These are phyloP conservation scores for Auriscalpium vulgare DNA, from an alignment of 768 basidiomycete genomes.

Conservation along the genomic window DNA sequence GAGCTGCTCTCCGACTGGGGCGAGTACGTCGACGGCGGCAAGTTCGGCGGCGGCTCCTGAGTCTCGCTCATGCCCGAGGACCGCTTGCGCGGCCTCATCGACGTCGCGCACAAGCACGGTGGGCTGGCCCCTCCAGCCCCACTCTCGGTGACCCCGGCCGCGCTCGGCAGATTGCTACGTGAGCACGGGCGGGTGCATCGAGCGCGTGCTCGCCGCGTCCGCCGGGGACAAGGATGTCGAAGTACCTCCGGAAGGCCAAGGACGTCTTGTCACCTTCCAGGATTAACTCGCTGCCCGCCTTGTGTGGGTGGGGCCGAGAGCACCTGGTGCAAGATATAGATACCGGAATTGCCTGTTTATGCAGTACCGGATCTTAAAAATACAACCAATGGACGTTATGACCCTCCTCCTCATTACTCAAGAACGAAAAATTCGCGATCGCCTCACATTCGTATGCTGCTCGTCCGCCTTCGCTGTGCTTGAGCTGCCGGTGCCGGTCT, in stretches of 20 bases:
- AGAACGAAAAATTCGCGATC: too few relatives aligned
- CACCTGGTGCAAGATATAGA: too few relatives aligned
- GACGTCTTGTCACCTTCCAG: constrained; percentile 34
- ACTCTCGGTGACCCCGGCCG: background rate
- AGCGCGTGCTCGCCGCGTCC: constrained; percentile 29
- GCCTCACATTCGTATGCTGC: too few relatives aligned
- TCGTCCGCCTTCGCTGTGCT: too few relatives aligned
- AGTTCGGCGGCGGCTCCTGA: constrained; percentile 38
- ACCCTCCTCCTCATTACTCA: too few relatives aligned
- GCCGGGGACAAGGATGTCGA: constrained; percentile 25
- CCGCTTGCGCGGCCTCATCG: constrained; percentile 29
- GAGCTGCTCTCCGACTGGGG: constrained; percentile 35
- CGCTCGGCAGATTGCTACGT: constrained; percentile 26
- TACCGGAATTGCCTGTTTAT: too few relatives aligned
- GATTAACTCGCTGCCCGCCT: background rate
- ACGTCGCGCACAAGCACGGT: constrained; percentile 32
- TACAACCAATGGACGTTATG: too few relatives aligned
- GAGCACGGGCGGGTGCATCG: constrained; percentile 35
- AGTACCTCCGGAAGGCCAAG: constrained; percentile 30
- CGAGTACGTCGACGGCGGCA: constrained; percentile 36
- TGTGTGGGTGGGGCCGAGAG: too few relatives aligned
- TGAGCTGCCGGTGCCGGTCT: background rate
- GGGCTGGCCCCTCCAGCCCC: constrained; percentile 2
- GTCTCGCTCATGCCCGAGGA: constrained; percentile 36
- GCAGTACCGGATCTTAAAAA: too few relatives aligned